phyloP scores from a whole-genome alignment of 306 rosid species.

The Vigna unguiculata region DNA sequence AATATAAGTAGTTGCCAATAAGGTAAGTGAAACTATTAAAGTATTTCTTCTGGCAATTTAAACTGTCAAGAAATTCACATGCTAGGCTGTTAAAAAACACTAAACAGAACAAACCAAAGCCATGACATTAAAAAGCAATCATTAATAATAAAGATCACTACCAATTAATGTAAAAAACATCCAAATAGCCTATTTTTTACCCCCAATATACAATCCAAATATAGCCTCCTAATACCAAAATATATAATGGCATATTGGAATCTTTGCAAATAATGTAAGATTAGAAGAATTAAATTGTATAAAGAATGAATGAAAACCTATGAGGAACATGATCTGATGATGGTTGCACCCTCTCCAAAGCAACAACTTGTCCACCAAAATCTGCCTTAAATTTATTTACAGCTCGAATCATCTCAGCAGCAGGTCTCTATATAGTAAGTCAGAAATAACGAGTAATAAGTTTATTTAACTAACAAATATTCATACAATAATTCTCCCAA shows the following conservation, averaged over 20 bases:
- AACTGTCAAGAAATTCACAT: constrained; percentile 12
- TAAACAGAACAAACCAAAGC: constrained; percentile 28
- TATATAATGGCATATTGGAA: constrained; percentile 4
- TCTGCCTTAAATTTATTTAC: constrained; percentile 92
- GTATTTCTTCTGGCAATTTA: constrained; percentile 15
- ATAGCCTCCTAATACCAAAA: constrained; percentile 30
- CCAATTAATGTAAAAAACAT: background rate
- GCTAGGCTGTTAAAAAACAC: constrained; percentile 26
- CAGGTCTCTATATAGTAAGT: constrained; percentile 67
- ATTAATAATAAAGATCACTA: constrained; percentile 2
- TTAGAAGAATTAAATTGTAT: background rate
- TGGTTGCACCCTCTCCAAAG: constrained; percentile 96
- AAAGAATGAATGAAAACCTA: constrained; percentile 57
- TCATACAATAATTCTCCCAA: constrained; percentile 31
- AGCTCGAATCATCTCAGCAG: constrained; percentile 85
- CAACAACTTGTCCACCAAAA: constrained; percentile 90
- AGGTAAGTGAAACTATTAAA: constrained; percentile 23
- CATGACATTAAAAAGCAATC: background rate
- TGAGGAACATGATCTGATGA: constrained; percentile 98
- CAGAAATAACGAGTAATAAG: constrained; percentile 29
- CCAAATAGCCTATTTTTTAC: constrained; percentile 6
- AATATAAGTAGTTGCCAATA: constrained; percentile 12
- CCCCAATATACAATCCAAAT: background rate
- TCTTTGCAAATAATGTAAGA: constrained; percentile 1
- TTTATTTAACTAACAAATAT: constrained; percentile 23